These are phyloP conservation scores for Cryptococcus jaspeensis DNA, from an alignment of 1,284 basidiomycete species.

Conservation along the genomic window DNA sequence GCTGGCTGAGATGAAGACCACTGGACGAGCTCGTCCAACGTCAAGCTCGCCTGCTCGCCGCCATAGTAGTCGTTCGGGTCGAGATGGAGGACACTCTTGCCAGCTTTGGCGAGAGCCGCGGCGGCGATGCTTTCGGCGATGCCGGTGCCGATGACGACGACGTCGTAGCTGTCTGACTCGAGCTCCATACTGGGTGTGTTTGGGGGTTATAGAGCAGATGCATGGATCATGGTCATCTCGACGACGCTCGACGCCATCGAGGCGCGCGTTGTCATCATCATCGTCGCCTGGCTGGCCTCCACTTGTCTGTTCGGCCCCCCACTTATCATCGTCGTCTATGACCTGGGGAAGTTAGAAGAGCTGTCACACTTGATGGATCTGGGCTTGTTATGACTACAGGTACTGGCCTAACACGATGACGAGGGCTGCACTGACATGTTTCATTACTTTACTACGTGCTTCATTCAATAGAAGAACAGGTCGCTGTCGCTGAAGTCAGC, in stretches of 20 bases:
- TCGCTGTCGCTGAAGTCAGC: too few relatives aligned
- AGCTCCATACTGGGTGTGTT: slow-evolving; percentile 27
- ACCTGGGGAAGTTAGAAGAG: too few relatives aligned
- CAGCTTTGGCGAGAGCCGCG: slow-evolving; percentile 87
- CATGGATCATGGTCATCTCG: not conserved
- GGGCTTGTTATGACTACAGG: too few relatives aligned
- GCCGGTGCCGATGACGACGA: slow-evolving; percentile 81
- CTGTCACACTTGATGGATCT: too few relatives aligned
- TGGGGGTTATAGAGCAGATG: not conserved
- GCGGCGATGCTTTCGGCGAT: slow-evolving; percentile 82
- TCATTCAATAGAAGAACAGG: too few relatives aligned
- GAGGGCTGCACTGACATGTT: too few relatives aligned
- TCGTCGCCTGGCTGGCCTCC: not conserved
- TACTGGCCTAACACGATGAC: too few relatives aligned
- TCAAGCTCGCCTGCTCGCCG: slow-evolving; percentile 74
- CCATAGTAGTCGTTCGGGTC: slow-evolving; percentile 86
- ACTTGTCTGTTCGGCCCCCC: too few relatives aligned
- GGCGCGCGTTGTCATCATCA: not conserved
- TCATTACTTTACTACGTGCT: too few relatives aligned
- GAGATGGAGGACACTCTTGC: slow-evolving; percentile 81
- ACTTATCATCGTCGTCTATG: too few relatives aligned
- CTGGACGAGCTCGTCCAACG: slow-evolving; percentile 70
- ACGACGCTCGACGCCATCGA: too few relatives aligned
- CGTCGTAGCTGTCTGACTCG: slow-evolving; percentile 62
- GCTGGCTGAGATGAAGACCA: slow-evolving; percentile 57